Percentiles rank a stretch among this genome's conserved stretches.
phyloP scores from a whole-genome alignment of 257 asterid species.

The Ilex asprella region DNA sequence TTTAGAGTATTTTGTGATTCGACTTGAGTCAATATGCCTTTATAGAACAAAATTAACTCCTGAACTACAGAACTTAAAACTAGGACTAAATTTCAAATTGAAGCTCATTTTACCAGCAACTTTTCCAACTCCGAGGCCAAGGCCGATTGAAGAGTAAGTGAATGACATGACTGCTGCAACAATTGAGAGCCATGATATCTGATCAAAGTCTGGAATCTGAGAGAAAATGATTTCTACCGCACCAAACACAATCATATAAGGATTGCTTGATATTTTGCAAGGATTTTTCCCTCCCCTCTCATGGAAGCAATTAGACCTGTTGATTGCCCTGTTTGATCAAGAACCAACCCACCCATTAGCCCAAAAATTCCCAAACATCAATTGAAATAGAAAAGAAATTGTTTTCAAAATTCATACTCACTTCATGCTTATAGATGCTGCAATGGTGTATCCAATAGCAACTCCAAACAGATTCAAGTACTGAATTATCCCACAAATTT shows the following conservation, averaged over 20 bases:
- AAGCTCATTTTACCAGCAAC: slow-evolving; percentile 33
- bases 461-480: slow-evolving; percentile 82
- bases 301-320: slow-evolving; percentile 41
- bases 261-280: slow-evolving; percentile 37
- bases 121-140: slow-evolving; percentile 48
- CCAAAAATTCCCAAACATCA: not conserved
- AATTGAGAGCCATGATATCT: slow-evolving; percentile 50
- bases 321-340: slow-evolving; percentile 35
- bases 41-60: too few species aligned
- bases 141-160: slow-evolving; percentile 45
- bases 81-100: too few species aligned
- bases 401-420: slow-evolving; percentile 14
- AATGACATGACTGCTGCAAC: slow-evolving; percentile 57
- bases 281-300: slow-evolving; percentile 30
- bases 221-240: slow-evolving; percentile 35
- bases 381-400: not conserved
- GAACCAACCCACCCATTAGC: too few species aligned
- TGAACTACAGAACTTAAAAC: too few species aligned
- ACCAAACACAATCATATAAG: slow-evolving; percentile 49
- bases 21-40: not conserved
- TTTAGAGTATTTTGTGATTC: too few species aligned
- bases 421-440: slow-evolving; percentile 64
- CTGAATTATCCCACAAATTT: slow-evolving; percentile 87
- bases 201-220: slow-evolving; percentile 49
- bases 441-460: slow-evolving; percentile 89